phyloP scores from a whole-genome alignment of 192 early-diverging fungal genomes.

The Ambispora gerdemannii region DNA sequence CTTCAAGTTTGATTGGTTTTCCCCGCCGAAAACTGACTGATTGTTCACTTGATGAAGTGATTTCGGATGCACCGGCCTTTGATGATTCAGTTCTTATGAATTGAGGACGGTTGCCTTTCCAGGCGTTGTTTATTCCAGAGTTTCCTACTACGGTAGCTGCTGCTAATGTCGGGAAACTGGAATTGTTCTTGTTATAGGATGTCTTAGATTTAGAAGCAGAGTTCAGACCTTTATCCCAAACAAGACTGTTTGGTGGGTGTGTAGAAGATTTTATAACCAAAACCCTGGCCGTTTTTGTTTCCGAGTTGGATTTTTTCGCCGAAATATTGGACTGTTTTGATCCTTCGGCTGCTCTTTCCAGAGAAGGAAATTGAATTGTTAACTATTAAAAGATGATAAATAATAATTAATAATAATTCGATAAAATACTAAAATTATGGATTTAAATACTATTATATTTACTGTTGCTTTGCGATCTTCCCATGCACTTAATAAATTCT shows the following conservation, averaged over 20 bases:
- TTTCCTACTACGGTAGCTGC: not conserved
- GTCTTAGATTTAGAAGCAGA: slow-evolving; percentile 36
- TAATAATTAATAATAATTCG: not conserved
- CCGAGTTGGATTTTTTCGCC: slow-evolving; percentile 36
- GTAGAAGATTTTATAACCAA: slow-evolving; percentile 70
- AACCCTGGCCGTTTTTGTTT: slow-evolving; percentile 53
- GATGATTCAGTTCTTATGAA: not conserved
- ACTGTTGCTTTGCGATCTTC: slow-evolving; percentile 62
- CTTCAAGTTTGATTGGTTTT: not conserved
- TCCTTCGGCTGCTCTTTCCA: slow-evolving; percentile 36
- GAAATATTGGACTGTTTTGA: slow-evolving; percentile 31
- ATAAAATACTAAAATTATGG: not conserved
- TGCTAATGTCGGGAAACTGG: not conserved
- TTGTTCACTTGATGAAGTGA: not conserved
- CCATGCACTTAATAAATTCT: slow-evolving; percentile 62
- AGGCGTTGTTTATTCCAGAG: not conserved
- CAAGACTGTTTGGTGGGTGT: slow-evolving; percentile 46
- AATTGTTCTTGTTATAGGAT: slow-evolving; percentile 31
- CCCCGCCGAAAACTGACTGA: not conserved
- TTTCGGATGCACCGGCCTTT: no score
- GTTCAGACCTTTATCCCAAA: slow-evolving; percentile 50
- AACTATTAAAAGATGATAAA: not conserved
- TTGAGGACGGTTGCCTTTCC: not conserved
- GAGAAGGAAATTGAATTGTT: slow-evolving; percentile 21
- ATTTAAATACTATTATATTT: not conserved